Percentiles rank a stretch among this genome's conserved stretches.
Conservation (phyloP, 2,329 filamentous ascomycete species). For the Teratosphaeria nubilosa region DNA sequence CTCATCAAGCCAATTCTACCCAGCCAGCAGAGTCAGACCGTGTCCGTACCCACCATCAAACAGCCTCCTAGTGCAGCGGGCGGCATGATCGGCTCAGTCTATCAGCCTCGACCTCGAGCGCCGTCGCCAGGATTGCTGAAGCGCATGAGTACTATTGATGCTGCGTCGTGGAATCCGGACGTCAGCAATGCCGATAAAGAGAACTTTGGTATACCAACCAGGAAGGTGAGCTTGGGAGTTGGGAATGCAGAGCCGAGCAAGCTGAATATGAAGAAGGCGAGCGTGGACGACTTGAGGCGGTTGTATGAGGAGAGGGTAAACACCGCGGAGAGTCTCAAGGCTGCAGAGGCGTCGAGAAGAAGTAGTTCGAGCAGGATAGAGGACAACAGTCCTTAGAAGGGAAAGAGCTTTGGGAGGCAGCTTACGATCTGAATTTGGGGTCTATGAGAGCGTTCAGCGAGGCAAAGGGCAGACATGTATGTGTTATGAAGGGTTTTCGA, state of each 20-base stretch:
- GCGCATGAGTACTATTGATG: constrained; percentile 38
- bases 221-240: background rate
- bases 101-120: constrained; percentile 18
- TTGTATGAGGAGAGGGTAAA: constrained; percentile 40
- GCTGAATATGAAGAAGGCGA: constrained; percentile 34
- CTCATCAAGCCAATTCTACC: constrained; percentile 14
- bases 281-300: constrained; percentile 38
- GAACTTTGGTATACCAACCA: background rate
- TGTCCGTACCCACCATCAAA: constrained; percentile 2
- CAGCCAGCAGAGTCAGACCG: constrained; percentile 6
- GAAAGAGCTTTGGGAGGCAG: background rate
- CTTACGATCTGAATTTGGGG: background rate
- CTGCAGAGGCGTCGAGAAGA: background rate
- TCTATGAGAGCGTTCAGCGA: background rate
- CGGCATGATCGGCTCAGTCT: background rate
- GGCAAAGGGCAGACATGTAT: background rate
- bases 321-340: constrained; percentile 21
- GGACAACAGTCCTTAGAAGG: background rate
- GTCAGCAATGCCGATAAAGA: background rate
- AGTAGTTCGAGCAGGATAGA: background rate
- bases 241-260: constrained; percentile 20
- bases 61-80: background rate
- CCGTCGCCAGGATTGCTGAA: constrained; percentile 35
- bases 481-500: background rate
- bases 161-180: constrained; percentile 5